Conservation (phyloP, 2,329 filamentous ascomycete genomes). For the Apiospora arundinis region DNA sequence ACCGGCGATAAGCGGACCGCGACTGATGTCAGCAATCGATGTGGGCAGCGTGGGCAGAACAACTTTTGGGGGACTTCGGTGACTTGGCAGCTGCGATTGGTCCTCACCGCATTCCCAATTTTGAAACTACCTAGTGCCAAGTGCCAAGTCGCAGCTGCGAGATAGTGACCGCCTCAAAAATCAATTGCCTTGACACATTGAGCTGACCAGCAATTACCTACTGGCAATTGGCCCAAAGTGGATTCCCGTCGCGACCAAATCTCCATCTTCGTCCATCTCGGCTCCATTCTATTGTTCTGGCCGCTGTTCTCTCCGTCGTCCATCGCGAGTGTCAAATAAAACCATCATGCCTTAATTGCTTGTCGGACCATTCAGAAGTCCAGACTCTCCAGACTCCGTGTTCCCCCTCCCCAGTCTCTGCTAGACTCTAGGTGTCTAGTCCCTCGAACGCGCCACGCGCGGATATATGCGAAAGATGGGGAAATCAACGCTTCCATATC, state of each 20-base stretch:
- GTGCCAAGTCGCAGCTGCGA: background rate
- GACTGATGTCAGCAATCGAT: background rate
- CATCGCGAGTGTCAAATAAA: background rate
- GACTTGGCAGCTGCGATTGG: background rate
- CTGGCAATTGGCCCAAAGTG: background rate
- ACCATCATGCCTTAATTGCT: background rate
- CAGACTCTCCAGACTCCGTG: background rate
- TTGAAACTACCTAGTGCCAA: background rate
- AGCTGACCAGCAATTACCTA: slow-evolving; percentile 5
- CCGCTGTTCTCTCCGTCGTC: background rate
- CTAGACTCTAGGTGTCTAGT: background rate
- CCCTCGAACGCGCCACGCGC: background rate
- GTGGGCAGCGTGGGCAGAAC: background rate
- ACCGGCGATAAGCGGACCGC: slow-evolving; percentile 7
- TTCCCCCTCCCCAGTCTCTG: no score
- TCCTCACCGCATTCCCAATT: background rate
- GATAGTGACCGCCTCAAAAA: background rate
- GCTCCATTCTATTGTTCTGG: slow-evolving; percentile 5
- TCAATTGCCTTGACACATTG: slow-evolving; percentile 9
- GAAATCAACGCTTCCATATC: background rate
- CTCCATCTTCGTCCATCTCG: background rate
- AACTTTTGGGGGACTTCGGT: no score
- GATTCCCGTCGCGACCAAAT: background rate
- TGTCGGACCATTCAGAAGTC: background rate
- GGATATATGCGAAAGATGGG: slow-evolving; percentile 9